Base-by-base conservation (phyloP, 2,329 filamentous ascomycete genomes). In the Chaetomiaceae sp. region DNA sequence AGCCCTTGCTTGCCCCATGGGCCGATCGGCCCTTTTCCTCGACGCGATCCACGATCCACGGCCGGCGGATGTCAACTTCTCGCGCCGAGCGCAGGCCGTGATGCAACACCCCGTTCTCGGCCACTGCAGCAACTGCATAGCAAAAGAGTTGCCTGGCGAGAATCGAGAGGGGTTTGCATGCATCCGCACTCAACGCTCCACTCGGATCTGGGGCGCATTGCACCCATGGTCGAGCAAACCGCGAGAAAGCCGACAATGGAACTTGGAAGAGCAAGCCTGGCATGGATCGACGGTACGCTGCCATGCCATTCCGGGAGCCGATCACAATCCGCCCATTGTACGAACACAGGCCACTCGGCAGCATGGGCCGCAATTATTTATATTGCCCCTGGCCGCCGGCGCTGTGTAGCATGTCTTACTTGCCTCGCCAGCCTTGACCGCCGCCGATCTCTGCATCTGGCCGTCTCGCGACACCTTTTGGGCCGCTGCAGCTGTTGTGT, bases 11-110 rank as follows among this genome's bases (percentile, higher is more conserved):
- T 44, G 19, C 14, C 19, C 5, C 17, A n/a, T 14, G 27, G 46
- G 1, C 20, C 39, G 54, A 56, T 52, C 49, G 48, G 45, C 43
- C 49, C 49, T 43, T 52, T 45, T 52, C 36, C 17, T 31, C 27
- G n/a, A n/a, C n/a, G n/a, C n/a, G n/a, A 31, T 31, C 27, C 9
- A 7, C 3, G 20, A 17, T 11, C 25, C 23, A 17, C 33, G 12
- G 6, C 20, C n/a, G 20, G 20, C 25, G 38, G 33, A 47, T 25
- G 14, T 19, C 29, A 29, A 5, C 20, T 20, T 44, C 31, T 42
- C 27, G 29, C 17, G 9, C 25, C 36, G 7, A 40, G 22, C 15
- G n/a, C n/a, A n/a, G 22, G 47, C n/a, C 37, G 40, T 29, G 31
- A 46, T 50, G 52, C 42, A 40, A 50, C 52, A 8, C 39, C n/a